Conservation (phyloP, 2,329 filamentous ascomycete genomes). For the Drechslerella dactyloides region DNA sequence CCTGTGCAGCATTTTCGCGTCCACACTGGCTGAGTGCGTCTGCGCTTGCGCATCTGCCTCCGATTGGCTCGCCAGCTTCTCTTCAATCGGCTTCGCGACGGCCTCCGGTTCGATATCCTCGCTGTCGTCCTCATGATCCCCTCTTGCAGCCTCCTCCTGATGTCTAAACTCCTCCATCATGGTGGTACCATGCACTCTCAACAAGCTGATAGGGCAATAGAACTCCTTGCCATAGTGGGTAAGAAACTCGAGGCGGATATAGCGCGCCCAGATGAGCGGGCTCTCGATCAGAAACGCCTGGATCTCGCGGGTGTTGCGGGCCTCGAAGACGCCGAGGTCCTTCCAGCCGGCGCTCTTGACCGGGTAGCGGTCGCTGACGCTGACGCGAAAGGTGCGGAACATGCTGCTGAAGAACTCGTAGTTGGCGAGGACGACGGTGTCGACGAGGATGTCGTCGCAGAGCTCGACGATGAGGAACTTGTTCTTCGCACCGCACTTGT, state of each 20-base stretch:
- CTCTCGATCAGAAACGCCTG: conserved; percentile 95
- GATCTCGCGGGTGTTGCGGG: conserved; percentile 88
- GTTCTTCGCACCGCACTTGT: conserved; percentile 82
- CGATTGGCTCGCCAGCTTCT: conserved; percentile 30
- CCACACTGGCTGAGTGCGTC: conserved; percentile 11
- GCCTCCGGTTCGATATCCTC: conserved; percentile 58
- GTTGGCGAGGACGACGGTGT: conserved; percentile 96
- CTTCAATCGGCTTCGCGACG: conserved; percentile 55
- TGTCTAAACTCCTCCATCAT: conserved; percentile 95
- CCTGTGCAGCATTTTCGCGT: conserved; percentile 3
- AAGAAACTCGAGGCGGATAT: conserved; percentile 87
- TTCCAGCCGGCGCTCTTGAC: conserved; percentile 93
- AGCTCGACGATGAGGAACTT: conserved; percentile 96
- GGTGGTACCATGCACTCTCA: conserved; percentile 89
- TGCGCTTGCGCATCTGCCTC: conserved; percentile 11
- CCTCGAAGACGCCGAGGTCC: conserved; percentile 84
- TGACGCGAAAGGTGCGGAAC: conserved; percentile 86
- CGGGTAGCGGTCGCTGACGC: conserved; percentile 92
- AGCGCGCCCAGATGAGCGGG: conserved; percentile 93
- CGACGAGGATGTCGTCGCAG: conserved; percentile 83
- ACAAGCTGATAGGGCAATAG: conserved; percentile 88
- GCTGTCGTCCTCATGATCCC: conserved; percentile 69
- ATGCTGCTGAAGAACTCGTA: conserved; percentile 99
- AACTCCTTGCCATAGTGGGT: conserved; percentile 96
- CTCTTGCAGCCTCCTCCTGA: conserved; percentile 72